Base-by-base conservation (phyloP, 2,329 filamentous ascomycete species). In the Phyllosticta paracitricarpa region DNA sequence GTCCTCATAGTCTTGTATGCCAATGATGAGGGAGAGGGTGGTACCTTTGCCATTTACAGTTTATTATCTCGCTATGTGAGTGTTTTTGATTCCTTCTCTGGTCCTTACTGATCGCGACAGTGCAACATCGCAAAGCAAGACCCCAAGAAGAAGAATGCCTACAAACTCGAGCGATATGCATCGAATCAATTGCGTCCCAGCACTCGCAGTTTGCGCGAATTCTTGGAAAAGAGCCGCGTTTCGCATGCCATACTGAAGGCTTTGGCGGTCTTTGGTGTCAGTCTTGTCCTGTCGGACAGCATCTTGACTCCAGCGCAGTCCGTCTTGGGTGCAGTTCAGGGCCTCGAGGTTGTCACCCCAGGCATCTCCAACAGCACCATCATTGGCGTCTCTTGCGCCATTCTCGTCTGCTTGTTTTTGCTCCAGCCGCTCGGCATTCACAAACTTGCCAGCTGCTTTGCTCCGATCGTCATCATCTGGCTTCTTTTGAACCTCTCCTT, bases 11-110 rank as follows among this genome's bases (percentile, higher is more conserved):
- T 89, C 48, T 73, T 89, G 4, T 76, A 76, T 35, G 86, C 86
- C 58, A 86, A 89, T 69, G 85, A 89, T 64, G 85, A 89, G 68
- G 86, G 86, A 54, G 85, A 89, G 68, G 86, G 86, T 28, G 86
- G 86, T 30, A 88, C 85, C 0, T 89, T 89, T 71, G 83, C 82
- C 30, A 80, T 85, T 26, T 88, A 88, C 70, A 84, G 83, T 3
- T 72, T 89, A 14, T 78, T 89, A 1, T 81, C 84, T 0, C 66
- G 70, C 66, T 85, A 82, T 70, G 80, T 80, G 69, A 68, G 75
- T 67, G 35, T 8, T 30, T n/a, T n/a, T 25, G 3, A 10, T n/a
- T 17, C 25, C 19, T 24, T 3, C 17, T 22, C 19, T 12, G 7
- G 2, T 10, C 7, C 19, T 10, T n/a, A 22, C 53, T 61, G 22